phyloP scores from a whole-genome alignment of 2,329 filamentous ascomycete species.

The Trichoderma citrinoviride region DNA sequence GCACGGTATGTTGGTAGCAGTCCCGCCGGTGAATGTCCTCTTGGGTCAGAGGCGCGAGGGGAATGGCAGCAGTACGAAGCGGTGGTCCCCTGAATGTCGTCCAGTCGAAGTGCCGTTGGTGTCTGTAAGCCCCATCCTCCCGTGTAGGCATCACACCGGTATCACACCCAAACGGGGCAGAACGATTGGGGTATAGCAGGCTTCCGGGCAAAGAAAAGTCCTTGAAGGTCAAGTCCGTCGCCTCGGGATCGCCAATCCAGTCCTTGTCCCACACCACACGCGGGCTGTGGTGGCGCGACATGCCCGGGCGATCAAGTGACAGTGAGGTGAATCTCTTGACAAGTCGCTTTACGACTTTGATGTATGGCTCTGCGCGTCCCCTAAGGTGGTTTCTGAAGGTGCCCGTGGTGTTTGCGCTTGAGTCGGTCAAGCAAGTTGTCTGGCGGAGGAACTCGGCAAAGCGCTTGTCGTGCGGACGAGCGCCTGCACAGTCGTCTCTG shows the following conservation, averaged over 20 bases:
- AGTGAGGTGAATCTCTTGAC: slow-evolving; percentile 41
- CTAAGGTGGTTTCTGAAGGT: slow-evolving; percentile 36
- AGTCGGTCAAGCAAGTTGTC: slow-evolving; percentile 39
- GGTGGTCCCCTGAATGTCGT: slow-evolving; percentile 31
- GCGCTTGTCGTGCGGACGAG: not conserved
- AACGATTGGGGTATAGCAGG: not conserved
- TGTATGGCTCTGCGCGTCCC: slow-evolving; percentile 35
- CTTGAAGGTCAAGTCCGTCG: not conserved
- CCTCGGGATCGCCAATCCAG: slow-evolving; percentile 34
- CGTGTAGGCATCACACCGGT: not conserved
- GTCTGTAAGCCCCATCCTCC: not conserved
- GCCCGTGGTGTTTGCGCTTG: slow-evolving; percentile 40
- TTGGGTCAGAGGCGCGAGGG: not conserved
- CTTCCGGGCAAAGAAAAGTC: not conserved
- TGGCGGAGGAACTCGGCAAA: slow-evolving; percentile 34
- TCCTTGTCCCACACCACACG: slow-evolving; percentile 7
- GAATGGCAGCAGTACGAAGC: not conserved
- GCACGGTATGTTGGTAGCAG: slow-evolving; percentile 47
- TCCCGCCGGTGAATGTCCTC: slow-evolving; percentile 33
- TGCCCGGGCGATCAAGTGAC: slow-evolving; percentile 24
- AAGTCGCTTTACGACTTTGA: slow-evolving; percentile 39
- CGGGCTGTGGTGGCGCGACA: slow-evolving; percentile 30
- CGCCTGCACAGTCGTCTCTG: not conserved
- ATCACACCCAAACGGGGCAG: not conserved
- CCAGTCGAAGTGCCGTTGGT: slow-evolving; percentile 25